Percentiles rank a stretch among this genome's conserved stretches.
Conservation (phyloP, 1,284 basidiomycete genomes). For the Meripilus lineatus region DNA sequence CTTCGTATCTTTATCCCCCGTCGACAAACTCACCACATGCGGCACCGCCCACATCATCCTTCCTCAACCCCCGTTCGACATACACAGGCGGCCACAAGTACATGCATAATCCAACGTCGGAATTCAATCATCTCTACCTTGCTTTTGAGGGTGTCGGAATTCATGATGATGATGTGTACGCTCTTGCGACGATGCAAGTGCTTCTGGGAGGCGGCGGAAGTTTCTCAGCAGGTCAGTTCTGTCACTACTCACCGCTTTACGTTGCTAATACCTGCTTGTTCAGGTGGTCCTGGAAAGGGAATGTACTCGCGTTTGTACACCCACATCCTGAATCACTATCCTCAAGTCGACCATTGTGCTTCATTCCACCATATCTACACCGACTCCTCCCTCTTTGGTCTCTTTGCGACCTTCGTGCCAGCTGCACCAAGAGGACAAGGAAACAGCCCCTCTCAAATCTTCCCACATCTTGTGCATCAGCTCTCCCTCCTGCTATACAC, state of each 20-base stretch:
- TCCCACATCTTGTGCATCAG: constrained; percentile 87
- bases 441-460: constrained; percentile 64
- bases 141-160: constrained; percentile 93
- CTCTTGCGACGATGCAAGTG: constrained; percentile 92
- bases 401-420: constrained; percentile 88
- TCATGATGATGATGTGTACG: constrained; percentile 91
- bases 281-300: constrained; percentile 95
- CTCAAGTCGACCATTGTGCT: constrained; percentile 94
- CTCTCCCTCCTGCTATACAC: constrained; percentile 69
- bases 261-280: neutral
- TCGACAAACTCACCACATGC: constrained; percentile 23
- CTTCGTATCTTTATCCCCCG: constrained; percentile 63
- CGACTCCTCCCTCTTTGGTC: constrained; percentile 91
- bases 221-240: constrained; percentile 80
- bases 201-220: constrained; percentile 93
- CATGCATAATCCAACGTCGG: constrained; percentile 62
- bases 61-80: constrained; percentile 45
- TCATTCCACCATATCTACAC: constrained; percentile 98
- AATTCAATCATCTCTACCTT: constrained; percentile 93
- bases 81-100: constrained; percentile 88
- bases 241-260: constrained; percentile 1
- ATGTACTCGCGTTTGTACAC: constrained; percentile 99
- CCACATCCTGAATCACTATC: constrained; percentile 94
- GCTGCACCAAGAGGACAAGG: constrained; percentile 51
- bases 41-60: constrained; percentile 20